Conservation (phyloP, 176 grass and related monocot genomes). For the Oryza brachyantha region DNA sequence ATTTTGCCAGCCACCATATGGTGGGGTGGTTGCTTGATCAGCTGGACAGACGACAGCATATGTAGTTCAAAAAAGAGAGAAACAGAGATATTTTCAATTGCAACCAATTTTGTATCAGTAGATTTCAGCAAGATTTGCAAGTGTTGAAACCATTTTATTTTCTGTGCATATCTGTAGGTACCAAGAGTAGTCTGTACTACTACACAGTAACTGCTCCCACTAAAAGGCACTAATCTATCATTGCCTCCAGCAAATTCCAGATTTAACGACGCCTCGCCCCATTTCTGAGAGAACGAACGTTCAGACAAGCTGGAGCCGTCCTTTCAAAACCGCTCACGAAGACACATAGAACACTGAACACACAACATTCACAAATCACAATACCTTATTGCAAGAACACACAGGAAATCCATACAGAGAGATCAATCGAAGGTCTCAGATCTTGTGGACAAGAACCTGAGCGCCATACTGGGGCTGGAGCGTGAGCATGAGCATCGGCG, state of each 20-base stretch:
- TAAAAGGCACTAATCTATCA: too few species aligned
- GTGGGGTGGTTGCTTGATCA: not conserved
- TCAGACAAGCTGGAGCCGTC: not conserved
- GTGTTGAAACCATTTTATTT: not conserved
- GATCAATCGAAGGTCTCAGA: constrained; percentile 22
- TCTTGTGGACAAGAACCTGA: constrained; percentile 66
- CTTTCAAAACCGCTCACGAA: not conserved
- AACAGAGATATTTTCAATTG: not conserved
- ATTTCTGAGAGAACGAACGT: not conserved
- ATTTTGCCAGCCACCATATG: not conserved
- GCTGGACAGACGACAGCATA: not conserved
- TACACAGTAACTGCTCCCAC: not conserved
- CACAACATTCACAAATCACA: too few species aligned
- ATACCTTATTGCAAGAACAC: not conserved
- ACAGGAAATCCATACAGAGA: not conserved
- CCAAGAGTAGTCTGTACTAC: not conserved
- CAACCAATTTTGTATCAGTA: too few species aligned
- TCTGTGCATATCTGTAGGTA: not conserved
- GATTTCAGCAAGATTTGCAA: too few species aligned
- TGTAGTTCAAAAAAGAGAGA: not conserved
- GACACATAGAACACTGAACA: too few species aligned
- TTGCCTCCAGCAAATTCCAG: too few species aligned
- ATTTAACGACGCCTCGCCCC: not conserved
- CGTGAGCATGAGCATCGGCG: constrained; percentile 54
- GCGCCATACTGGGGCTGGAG: constrained; percentile 77